phyloP scores from a whole-genome alignment of 108 stramenopile genomes.

The Cyclotella baltica region DNA sequence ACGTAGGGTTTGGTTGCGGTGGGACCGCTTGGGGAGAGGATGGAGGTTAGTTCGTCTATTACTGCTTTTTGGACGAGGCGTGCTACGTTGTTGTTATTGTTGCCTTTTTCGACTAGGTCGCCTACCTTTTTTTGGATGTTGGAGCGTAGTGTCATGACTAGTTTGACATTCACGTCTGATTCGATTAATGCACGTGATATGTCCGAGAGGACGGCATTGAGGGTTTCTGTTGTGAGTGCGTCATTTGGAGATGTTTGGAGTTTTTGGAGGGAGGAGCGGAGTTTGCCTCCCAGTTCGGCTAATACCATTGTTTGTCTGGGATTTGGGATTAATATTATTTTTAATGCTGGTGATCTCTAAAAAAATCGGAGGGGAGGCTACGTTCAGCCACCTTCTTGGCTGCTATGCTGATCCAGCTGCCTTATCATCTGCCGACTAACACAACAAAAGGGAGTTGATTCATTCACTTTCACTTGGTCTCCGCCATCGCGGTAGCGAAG shows the following conservation, averaged over 20 bases:
- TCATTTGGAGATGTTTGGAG: conserved; percentile 68
- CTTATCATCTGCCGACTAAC: too few species aligned
- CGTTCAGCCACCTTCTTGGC: too few species aligned
- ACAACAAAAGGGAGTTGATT: too few species aligned
- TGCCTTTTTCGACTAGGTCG: conserved; percentile 40
- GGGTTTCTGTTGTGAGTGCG: conserved; percentile 73
- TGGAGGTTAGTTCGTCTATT: conserved; percentile 85
- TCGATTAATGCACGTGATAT: conserved; percentile 93
- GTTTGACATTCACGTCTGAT: conserved; percentile 94
- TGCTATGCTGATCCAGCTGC: too few species aligned
- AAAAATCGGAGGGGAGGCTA: too few species aligned
- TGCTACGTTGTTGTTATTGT: conserved; percentile 43
- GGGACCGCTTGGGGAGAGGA: conserved; percentile 69
- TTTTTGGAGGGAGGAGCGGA: conserved; percentile 90
- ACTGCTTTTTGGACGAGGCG: conserved; percentile 91
- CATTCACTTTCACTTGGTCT: too few species aligned
- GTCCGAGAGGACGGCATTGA: conserved; percentile 84
- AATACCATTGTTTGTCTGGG: conserved; percentile 96
- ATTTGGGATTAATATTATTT: too few species aligned
- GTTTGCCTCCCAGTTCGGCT: conserved; percentile 93
- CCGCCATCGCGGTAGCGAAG: too few species aligned
- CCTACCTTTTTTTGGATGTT: conserved; percentile 82
- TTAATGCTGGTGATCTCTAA: too few species aligned
- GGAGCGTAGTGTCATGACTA: conserved; percentile 79
- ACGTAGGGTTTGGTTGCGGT: conserved; percentile 61